phyloP scores from a whole-genome alignment of 192 early-diverging fungal genomes.

The Podila epicladia region DNA sequence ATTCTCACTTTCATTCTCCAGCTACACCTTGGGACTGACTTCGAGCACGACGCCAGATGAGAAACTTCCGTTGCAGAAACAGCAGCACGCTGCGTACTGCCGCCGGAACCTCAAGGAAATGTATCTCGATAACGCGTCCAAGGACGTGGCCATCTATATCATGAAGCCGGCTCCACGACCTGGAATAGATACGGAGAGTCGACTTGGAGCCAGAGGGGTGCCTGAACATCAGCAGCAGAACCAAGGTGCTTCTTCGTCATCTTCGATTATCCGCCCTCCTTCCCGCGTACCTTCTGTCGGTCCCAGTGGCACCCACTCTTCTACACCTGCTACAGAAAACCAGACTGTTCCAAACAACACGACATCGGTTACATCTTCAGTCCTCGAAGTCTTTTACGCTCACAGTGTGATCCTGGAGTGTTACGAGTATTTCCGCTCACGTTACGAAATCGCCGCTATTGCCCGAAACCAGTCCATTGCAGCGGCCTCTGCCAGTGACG shows the following conservation, averaged over 20 bases:
- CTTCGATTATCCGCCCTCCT: neutral
- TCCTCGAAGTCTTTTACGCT: conserved; percentile 22
- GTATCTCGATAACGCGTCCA: conserved; percentile 28
- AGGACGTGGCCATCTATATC: conserved; percentile 32
- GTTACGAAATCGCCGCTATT: neutral
- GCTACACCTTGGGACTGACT: neutral
- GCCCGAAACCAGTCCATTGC: neutral
- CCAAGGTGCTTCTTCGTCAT: neutral
- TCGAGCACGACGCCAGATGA: conserved; percentile 11
- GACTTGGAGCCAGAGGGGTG: too few relatives aligned
- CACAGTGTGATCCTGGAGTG: conserved; percentile 41
- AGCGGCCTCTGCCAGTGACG: conserved; percentile 5
- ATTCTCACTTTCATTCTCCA: conserved; percentile 33
- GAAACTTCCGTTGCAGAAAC: conserved; percentile 16
- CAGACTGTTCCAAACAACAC: neutral
- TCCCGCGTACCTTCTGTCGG: neutral
- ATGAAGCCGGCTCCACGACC: neutral
- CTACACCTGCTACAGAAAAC: too few relatives aligned
- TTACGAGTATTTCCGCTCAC: conserved; percentile 22
- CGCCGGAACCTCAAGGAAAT: conserved; percentile 48
- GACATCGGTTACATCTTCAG: neutral
- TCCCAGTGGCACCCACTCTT: neutral
- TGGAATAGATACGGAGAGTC: too few relatives aligned
- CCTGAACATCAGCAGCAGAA: neutral
- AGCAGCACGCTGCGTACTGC: conserved; percentile 43